Evolutionary conservation across 192 early-diverging fungal genomes (phyloP).

Genomic region (Rhizophagus prolifer): DNA sequence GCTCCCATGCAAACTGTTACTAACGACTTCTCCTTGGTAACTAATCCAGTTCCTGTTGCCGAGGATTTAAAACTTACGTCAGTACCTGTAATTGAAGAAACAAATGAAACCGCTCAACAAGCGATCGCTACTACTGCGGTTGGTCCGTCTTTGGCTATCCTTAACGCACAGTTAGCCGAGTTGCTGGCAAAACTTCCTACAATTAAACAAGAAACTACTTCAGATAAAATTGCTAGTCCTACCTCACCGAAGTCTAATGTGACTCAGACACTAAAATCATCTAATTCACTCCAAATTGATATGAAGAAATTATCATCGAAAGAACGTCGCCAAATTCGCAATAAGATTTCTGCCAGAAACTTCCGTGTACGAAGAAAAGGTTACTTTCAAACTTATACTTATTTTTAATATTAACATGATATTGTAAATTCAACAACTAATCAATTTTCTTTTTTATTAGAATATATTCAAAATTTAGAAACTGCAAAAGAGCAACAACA

Average conservation of each 20-base stretch:
- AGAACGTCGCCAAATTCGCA: conserved; percentile 79
- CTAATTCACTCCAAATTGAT: conserved; percentile 42
- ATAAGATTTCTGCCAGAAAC: conserved; percentile 85
- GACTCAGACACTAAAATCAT: neutral
- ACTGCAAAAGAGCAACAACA: conserved; percentile 27
- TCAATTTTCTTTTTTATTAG: neutral
- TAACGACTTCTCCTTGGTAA: conserved; percentile 4
- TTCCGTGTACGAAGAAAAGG: conserved; percentile 84
- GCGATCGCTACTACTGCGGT: conserved; percentile 7
- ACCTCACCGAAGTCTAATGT: conserved; percentile 5
- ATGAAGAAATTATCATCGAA: conserved; percentile 67
- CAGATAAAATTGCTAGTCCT: neutral
- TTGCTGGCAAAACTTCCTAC: conserved; percentile 28
- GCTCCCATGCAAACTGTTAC: conserved; percentile 5
- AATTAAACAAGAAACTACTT: conserved; percentile 20
- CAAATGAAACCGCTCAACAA: neutral
- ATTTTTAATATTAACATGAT: neutral
- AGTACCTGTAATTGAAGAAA: neutral
- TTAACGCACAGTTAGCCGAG: conserved; percentile 30
- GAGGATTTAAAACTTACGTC: neutral
- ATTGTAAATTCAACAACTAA: neutral
- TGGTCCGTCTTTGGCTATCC: conserved; percentile 19
- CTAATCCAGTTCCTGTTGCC: neutral
- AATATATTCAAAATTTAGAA: conserved; percentile 28
- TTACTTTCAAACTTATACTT: conserved; percentile 30